Conservation (phyloP, 257 asterid genomes). For the Phtheirospermum japonicum region DNA sequence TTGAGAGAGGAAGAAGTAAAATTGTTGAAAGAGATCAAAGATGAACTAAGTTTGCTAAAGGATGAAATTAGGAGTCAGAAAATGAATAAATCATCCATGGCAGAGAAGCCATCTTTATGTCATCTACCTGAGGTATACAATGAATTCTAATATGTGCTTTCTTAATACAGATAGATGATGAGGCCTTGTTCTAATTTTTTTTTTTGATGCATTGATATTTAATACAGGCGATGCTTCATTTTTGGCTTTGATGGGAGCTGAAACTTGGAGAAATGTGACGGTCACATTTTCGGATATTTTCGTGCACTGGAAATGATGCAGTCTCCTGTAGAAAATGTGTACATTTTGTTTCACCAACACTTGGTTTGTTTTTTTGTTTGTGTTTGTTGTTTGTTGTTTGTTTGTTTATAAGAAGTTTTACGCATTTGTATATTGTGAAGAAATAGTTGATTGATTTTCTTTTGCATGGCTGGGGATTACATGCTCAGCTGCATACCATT, state of each 20-base stretch:
- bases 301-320: constrained; percentile 1
- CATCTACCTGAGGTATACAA: constrained; percentile 52
- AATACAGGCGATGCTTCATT: constrained; percentile 61
- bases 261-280: neutral
- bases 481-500: neutral
- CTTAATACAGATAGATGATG: neutral
- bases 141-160: neutral
- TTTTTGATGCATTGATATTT: constrained; percentile 23
- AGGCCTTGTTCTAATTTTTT: constrained; percentile 11
- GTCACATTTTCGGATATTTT: neutral
- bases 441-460: constrained; percentile 15
- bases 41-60: constrained; percentile 49
- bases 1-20: constrained; percentile 50
- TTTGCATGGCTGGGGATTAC: constrained; percentile 12
- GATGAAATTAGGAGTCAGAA: constrained; percentile 48
- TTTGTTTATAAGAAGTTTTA: constrained; percentile 18
- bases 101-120: constrained; percentile 34
- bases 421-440: constrained; percentile 2
- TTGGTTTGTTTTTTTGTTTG: no score
- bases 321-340: no score
- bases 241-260: constrained; percentile 56
- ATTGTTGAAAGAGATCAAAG: constrained; percentile 62
- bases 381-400: no score
- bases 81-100: constrained; percentile 26
- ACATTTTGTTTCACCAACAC: no score